Conservation (phyloP, 2,329 filamentous ascomycete species). For the Aspergillus pseudonomiae region DNA sequence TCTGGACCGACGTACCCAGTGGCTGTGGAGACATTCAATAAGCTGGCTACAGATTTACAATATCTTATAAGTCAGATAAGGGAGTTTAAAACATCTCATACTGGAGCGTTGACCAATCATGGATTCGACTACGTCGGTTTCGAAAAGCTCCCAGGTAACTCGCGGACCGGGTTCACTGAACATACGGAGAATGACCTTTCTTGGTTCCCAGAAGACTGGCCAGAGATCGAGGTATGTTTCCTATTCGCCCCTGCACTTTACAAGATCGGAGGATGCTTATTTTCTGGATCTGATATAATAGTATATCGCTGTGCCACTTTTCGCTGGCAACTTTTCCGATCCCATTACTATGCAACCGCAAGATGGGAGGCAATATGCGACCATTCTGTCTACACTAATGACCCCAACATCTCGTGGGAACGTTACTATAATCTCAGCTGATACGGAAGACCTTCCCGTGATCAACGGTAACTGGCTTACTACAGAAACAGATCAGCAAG, state of each 20-base stretch:
- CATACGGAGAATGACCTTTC: conserved; percentile 25
- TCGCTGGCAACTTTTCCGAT: conserved; percentile 32
- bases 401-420: conserved; percentile 51
- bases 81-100: conserved; percentile 22
- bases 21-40: conserved; percentile 27
- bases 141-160: conserved; percentile 33
- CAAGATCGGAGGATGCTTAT: neutral
- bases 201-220: conserved; percentile 41
- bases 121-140: conserved; percentile 34
- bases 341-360: conserved; percentile 26
- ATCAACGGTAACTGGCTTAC: conserved; percentile 54
- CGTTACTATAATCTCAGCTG: conserved; percentile 42
- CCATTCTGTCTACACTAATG: conserved; percentile 28
- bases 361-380: conserved; percentile 30
- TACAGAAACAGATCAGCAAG: conserved; percentile 47
- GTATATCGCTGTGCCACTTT: conserved; percentile 33
- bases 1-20: conserved; percentile 35
- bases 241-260: too few relatives aligned
- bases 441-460: conserved; percentile 41
- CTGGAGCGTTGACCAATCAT: conserved; percentile 32
- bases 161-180: conserved; percentile 23
- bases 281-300: conserved; percentile 4
- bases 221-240: conserved; percentile 37
- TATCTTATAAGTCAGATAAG: conserved; percentile 21
- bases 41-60: conserved; percentile 16